Evolutionary conservation across 2,329 filamentous ascomycete species (phyloP).

Genomic region (Colletotrichum orchidophilum): DNA sequence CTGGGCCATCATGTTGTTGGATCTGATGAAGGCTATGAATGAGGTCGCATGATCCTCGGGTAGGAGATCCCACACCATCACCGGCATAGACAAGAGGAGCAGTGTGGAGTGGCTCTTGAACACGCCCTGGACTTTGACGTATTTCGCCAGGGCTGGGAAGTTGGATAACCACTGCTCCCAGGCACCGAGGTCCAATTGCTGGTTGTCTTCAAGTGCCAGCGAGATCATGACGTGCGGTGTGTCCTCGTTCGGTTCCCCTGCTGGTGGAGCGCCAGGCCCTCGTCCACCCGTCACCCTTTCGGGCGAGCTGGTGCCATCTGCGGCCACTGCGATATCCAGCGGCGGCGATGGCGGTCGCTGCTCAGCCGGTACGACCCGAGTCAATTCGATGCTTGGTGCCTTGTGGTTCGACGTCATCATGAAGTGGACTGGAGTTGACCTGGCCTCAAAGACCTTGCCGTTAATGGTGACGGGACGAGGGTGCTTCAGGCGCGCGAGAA

Average conservation of each 20-base stretch:
- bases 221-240: slow-evolving; percentile 70
- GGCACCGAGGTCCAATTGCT: slow-evolving; percentile 64
- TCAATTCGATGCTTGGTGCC: slow-evolving; percentile 66
- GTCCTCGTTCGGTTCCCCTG: slow-evolving; percentile 60
- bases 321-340: slow-evolving; percentile 36
- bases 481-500: slow-evolving; percentile 68
- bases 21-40: slow-evolving; percentile 50
- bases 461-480: slow-evolving; percentile 66
- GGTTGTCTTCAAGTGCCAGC: slow-evolving; percentile 66
- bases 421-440: slow-evolving; percentile 68
- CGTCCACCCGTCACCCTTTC: slow-evolving; percentile 13
- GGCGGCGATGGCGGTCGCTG: slow-evolving; percentile 49
- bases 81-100: slow-evolving; percentile 65
- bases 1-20: slow-evolving; percentile 22
- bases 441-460: slow-evolving; percentile 65
- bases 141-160: slow-evolving; percentile 66
- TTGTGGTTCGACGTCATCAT: slow-evolving; percentile 71
- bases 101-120: slow-evolving; percentile 71
- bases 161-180: slow-evolving; percentile 67
- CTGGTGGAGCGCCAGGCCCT: slow-evolving; percentile 21
- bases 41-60: slow-evolving; percentile 66
- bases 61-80: slow-evolving; percentile 68
- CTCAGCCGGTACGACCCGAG: slow-evolving; percentile 47
- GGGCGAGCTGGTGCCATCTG: not conserved
- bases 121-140: slow-evolving; percentile 68